Evolutionary conservation across 495 filamentous ascomycete genomes (phyloP), one percentile per base, ranked within the genome.

Genomic region (Neurospora sp.): DNA sequence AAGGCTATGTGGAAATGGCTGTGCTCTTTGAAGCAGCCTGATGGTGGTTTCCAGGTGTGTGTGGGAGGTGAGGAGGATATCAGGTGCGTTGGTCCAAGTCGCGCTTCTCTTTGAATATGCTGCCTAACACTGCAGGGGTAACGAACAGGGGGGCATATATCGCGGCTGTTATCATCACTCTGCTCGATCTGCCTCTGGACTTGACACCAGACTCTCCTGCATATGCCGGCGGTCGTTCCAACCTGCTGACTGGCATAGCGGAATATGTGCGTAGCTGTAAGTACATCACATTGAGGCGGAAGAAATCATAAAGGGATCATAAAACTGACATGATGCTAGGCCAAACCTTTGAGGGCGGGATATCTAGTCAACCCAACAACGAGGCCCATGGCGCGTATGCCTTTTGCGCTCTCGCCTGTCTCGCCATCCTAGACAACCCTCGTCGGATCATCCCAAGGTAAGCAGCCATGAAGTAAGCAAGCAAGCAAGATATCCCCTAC

Each of bases 331-430:
- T 39, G 6, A 12, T 14, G 40, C 74, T 75, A 95, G 92, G 93
- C 78, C 95, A 98, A 87, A 95, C 92, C 12, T 98, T 89, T 77
- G 96, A 99, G 83, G 96, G 96, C 70, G 96, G 96, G 39, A 92
- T 98, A 40, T 94, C 92, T 71, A 91, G 88, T 14, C 88, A 89
- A 45, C 96, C 96, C 20, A 90, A 88, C 69, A 89, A 88, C 70
- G 96, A 99, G 84, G 96, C 95, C 48, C 96, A 99, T 85, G 96
- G 96, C 20, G 96, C 93, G 70, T 99, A 98, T 83, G 93, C 94
- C 40, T 99, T 98, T 82, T 98, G 96, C 82, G 94, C 92, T 48
- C 83, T 99, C 69, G 96, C 92, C 42, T 93, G 91, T 78, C 86
- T 99, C 48, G 90, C 91, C 77, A 92, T 98, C 70, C 81, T 98